A percentile compares a stretch with the other conserved stretches of the same genome.
Conservation (phyloP, 371 early-diverging fungal genomes). For the Mucor indicus region DNA sequence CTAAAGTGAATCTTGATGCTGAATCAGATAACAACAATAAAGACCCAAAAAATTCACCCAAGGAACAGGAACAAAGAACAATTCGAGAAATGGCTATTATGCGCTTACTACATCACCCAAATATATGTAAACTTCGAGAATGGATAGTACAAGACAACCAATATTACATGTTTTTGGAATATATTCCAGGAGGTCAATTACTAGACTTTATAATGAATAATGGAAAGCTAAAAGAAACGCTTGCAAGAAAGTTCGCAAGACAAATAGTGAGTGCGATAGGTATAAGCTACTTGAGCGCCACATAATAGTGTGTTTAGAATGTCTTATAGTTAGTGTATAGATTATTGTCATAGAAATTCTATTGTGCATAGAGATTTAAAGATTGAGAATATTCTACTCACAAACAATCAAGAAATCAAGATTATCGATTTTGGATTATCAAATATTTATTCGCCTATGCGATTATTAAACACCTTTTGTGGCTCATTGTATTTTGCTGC, state of each 20-base stretch:
- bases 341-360: constrained; percentile 63
- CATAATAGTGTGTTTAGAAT: too few species aligned
- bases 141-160: constrained; percentile 66
- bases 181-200: constrained; percentile 72
- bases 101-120: constrained; percentile 79
- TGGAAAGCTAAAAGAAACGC: constrained; percentile 64
- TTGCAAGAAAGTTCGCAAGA: constrained; percentile 72
- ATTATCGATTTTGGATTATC: constrained; percentile 89
- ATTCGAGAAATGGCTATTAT: constrained; percentile 79
- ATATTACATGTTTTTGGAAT: constrained; percentile 90
- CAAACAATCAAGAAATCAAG: constrained; percentile 51
- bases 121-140: constrained; percentile 69
- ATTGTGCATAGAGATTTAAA: constrained; percentile 84
- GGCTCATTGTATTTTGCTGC: constrained; percentile 83
- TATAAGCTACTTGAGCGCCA: constrained; percentile 3
- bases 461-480: constrained; percentile 74
- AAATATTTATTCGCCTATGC: constrained; percentile 70
- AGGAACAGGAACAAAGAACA: constrained; percentile 67
- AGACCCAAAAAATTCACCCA: constrained; percentile 46
- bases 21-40: constrained; percentile 14
- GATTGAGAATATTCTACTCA: constrained; percentile 88
- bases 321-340: constrained; percentile 5
- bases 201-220: constrained; percentile 75
- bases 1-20: constrained; percentile 28
- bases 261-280: constrained; percentile 79